These are phyloP conservation scores for Microdochium trichocladiopsis DNA, from an alignment of 2,329 filamentous ascomycete genomes.

Conservation along the genomic window DNA sequence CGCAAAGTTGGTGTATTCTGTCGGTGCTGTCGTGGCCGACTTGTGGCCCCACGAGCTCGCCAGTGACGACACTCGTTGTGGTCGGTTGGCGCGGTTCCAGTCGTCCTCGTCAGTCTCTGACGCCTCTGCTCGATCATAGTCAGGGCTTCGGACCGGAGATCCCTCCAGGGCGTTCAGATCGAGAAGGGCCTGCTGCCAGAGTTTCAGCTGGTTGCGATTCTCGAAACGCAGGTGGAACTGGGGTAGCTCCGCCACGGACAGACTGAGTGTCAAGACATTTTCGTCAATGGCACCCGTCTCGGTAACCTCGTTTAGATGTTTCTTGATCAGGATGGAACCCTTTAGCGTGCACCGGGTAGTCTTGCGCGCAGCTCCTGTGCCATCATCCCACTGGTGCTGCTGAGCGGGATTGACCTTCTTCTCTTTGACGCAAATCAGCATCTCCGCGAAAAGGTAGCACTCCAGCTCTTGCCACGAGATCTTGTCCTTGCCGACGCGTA, in stretches of 20 bases:
- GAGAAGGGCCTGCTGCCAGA: conserved; percentile 79
- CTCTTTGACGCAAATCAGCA: conserved; percentile 99
- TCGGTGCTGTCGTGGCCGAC: conserved; percentile 81
- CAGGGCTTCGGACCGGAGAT: conserved; percentile 58
- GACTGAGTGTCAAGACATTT: conserved; percentile 76
- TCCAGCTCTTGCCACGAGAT: conserved; percentile 96
- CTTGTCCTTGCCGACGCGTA: conserved; percentile 93
- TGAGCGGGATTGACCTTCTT: conserved; percentile 59
- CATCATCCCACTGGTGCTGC: conserved; percentile 60
- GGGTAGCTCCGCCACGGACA: conserved; percentile 87
- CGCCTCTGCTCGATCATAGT: conserved; percentile 69
- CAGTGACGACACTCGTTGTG: conserved; percentile 72
- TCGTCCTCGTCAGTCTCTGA: conserved; percentile 89
- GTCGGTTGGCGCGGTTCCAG: conserved; percentile 54
- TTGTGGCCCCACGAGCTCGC: conserved; percentile 75
- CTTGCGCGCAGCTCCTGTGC: conserved; percentile 48
- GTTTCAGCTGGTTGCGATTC: conserved; percentile 72
- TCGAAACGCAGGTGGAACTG: conserved; percentile 91
- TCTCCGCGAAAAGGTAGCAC: conserved; percentile 94
- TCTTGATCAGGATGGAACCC: conserved; percentile 96
- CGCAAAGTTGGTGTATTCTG: conserved; percentile 78
- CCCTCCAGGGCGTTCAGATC: conserved; percentile 71
- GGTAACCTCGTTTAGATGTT: conserved; percentile 83
- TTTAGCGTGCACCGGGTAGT: conserved; percentile 80
- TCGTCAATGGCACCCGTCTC: conserved; percentile 67